Evolutionary conservation across 31 red algal genomes (phyloP).

Genomic region (Porphyra umbilicalis): DNA sequence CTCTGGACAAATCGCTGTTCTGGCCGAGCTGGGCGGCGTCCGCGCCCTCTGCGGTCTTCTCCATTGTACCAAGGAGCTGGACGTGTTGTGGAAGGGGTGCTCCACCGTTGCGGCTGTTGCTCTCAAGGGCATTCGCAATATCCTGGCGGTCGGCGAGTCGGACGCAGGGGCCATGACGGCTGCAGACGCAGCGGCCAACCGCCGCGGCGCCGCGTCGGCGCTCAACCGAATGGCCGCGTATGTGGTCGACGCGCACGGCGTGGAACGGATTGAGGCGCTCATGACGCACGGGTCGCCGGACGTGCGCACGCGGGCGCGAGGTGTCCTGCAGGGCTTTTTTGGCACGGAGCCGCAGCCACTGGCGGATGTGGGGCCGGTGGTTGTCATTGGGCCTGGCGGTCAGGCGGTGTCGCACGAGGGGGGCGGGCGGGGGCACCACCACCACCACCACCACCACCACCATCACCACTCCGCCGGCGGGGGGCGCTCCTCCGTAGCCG

Average conservation of each 20-base stretch:
- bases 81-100: constrained; percentile 96
- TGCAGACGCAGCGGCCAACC: constrained; percentile 16
- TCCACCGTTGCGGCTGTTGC: constrained; percentile 88
- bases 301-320: constrained; percentile 60
- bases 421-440: neutral
- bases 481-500: neutral
- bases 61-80: constrained; percentile 85
- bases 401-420: neutral
- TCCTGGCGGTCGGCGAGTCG: constrained; percentile 71
- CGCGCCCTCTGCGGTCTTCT: constrained; percentile 82
- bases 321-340: constrained; percentile 80
- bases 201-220: neutral
- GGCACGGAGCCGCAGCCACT: constrained; percentile 44
- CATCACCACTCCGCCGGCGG: neutral
- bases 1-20: constrained; percentile 50
- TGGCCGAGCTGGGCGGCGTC: constrained; percentile 73
- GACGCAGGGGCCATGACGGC: constrained; percentile 15
- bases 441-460: neutral
- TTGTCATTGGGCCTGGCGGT: no score
- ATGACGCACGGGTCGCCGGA: constrained; percentile 53
- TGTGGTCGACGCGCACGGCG: constrained; percentile 84
- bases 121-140: constrained; percentile 85
- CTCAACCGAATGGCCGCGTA: constrained; percentile 69
- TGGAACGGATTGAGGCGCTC: constrained; percentile 87
- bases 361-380: neutral